These are phyloP conservation scores for Aspergillus puulaauensis DNA, from an alignment of 2,329 filamentous ascomycete species.

Conservation along the genomic window DNA sequence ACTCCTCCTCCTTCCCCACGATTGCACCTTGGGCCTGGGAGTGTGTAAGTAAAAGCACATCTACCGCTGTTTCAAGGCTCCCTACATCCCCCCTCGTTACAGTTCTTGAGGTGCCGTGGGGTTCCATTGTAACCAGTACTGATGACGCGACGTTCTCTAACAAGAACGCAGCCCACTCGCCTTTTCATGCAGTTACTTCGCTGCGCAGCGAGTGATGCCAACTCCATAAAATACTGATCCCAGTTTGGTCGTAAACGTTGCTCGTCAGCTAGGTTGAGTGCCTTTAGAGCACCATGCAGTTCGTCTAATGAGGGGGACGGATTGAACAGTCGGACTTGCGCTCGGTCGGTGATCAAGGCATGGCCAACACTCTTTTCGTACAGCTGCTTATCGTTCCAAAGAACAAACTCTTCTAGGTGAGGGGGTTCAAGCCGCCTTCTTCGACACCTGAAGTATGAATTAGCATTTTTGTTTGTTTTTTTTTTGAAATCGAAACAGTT, in stretches of 20 bases:
- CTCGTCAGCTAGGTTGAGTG: constrained; percentile 73
- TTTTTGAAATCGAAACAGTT: neutral
- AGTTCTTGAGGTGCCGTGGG: constrained; percentile 84
- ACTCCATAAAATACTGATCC: constrained; percentile 97
- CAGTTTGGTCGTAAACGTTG: constrained; percentile 82
- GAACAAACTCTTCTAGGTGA: constrained; percentile 58
- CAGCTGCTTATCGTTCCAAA: constrained; percentile 70
- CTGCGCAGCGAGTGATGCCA: constrained; percentile 87
- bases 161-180: constrained; percentile 89
- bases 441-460: constrained; percentile 44
- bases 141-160: constrained; percentile 81
- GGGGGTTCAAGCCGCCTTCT: constrained; percentile 50
- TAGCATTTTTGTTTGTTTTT: neutral
- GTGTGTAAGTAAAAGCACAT: constrained; percentile 7
- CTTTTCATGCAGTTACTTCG: constrained; percentile 98
- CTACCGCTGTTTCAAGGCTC: neutral
- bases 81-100: constrained; percentile 83
- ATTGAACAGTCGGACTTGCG: constrained; percentile 84
- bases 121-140: constrained; percentile 98
- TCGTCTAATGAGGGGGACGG: constrained; percentile 69
- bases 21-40: constrained; percentile 70
- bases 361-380: constrained; percentile 67
- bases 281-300: constrained; percentile 69
- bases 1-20: constrained; percentile 67
- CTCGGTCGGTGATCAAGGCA: constrained; percentile 74